Evolutionary conservation across 345 rosid genomes (phyloP).

Genomic region (Murraya paniculata): DNA sequence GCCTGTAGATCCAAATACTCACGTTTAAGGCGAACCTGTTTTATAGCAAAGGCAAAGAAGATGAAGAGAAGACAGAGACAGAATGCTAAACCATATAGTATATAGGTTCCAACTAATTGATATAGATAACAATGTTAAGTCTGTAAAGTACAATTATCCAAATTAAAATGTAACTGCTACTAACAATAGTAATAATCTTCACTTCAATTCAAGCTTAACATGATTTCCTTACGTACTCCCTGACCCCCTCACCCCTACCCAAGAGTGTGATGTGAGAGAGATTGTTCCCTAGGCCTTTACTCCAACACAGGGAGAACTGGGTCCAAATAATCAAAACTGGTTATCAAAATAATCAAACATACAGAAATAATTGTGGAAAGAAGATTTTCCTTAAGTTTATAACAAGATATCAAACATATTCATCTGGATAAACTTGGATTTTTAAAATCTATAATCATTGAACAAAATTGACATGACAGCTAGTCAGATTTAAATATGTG

Average conservation of each 20-base stretch:
- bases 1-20: constrained; percentile 72
- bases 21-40: constrained; percentile 86
- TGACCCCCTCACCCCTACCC: neutral
- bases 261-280: neutral
- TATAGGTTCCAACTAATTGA: neutral
- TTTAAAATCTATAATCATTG: neutral
- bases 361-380: neutral
- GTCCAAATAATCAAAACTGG: too few relatives aligned
- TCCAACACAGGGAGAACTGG: neutral
- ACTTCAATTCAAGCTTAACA: neutral
- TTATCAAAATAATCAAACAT: neutral
- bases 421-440: neutral
- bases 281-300: neutral
- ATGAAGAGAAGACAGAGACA: neutral
- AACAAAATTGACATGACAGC: neutral
- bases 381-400: neutral
- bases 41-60: neutral
- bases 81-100: neutral
- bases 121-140: neutral
- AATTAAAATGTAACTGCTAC: neutral
- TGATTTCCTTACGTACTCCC: neutral
- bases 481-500: neutral
- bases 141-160: neutral
- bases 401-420: neutral
- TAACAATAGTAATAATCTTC: neutral